phyloP scores from a whole-genome alignment of 495 filamentous ascomycete genomes.

The Peziza echinospora region DNA sequence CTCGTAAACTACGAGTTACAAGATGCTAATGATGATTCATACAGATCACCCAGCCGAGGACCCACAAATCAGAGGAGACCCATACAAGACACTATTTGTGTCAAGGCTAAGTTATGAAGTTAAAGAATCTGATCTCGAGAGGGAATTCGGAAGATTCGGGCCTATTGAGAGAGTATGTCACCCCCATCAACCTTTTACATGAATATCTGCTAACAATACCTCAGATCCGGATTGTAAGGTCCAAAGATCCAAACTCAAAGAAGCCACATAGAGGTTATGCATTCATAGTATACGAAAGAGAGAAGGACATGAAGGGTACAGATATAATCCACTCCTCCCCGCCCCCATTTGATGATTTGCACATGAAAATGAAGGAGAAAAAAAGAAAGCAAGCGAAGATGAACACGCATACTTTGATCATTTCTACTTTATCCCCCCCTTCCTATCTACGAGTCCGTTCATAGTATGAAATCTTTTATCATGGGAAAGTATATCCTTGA shows the following conservation, averaged over 20 bases:
- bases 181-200: neutral
- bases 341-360: slow-evolving; percentile 7
- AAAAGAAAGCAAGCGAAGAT: neutral
- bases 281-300: slow-evolving; percentile 90
- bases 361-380: neutral
- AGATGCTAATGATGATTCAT: slow-evolving; percentile 4
- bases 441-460: too few relatives aligned
- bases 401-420: neutral
- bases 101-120: slow-evolving; percentile 73
- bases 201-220: too few relatives aligned
- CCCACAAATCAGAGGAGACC: slow-evolving; percentile 69
- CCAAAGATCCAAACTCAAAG: slow-evolving; percentile 47
- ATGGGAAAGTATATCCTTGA: slow-evolving; percentile 12
- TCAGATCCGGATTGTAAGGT: slow-evolving; percentile 71
- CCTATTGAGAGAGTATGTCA: slow-evolving; percentile 82
- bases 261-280: slow-evolving; percentile 89
- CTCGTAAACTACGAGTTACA: neutral
- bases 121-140: slow-evolving; percentile 72
- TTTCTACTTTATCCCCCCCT: neutral
- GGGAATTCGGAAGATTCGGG: slow-evolving; percentile 85
- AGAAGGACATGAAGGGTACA: slow-evolving; percentile 99
- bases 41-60: slow-evolving; percentile 53
- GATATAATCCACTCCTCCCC: slow-evolving; percentile 12
- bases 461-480: too few relatives aligned
- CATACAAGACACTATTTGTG: slow-evolving; percentile 88